These are phyloP conservation scores for Tetrapyrgos nigripes DNA, from an alignment of 1,284 basidiomycete genomes.

Conservation along the genomic window DNA sequence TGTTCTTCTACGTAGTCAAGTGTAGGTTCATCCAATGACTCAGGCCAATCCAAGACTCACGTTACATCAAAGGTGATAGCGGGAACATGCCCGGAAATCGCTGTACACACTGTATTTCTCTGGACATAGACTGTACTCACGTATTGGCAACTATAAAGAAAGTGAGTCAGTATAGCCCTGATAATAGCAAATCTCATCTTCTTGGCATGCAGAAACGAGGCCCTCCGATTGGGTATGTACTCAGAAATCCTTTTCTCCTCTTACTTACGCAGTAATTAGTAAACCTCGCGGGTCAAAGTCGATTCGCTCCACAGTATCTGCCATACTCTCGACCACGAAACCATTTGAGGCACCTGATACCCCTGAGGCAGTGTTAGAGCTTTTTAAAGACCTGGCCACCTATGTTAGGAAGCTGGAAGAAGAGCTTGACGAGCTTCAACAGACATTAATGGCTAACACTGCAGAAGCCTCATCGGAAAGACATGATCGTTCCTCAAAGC, in stretches of 20 bases:
- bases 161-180: neutral
- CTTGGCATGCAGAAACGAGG: constrained; percentile 2
- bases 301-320: constrained; percentile 6
- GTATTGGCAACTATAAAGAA: constrained; percentile 1
- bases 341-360: constrained; percentile 3
- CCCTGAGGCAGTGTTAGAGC: neutral
- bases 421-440: constrained; percentile 1
- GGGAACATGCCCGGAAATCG: too few species aligned
- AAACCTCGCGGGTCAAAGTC: neutral
- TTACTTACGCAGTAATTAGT: neutral
- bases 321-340: constrained; percentile 6
- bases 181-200: neutral
- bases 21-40: too few species aligned
- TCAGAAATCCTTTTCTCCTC: neutral
- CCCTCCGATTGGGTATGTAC: constrained; percentile 6
- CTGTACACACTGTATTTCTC: too few species aligned
- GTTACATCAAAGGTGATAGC: too few species aligned
- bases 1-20: too few species aligned
- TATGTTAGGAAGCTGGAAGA: constrained; percentile 6
- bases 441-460: neutral
- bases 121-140: neutral
- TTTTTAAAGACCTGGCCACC: constrained; percentile 7
- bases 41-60: too few species aligned
- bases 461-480: too few species aligned
- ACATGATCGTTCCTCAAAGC: too few species aligned